Conservation (phyloP, 1,284 basidiomycete genomes). For the Cryptococcus hybrid region DNA sequence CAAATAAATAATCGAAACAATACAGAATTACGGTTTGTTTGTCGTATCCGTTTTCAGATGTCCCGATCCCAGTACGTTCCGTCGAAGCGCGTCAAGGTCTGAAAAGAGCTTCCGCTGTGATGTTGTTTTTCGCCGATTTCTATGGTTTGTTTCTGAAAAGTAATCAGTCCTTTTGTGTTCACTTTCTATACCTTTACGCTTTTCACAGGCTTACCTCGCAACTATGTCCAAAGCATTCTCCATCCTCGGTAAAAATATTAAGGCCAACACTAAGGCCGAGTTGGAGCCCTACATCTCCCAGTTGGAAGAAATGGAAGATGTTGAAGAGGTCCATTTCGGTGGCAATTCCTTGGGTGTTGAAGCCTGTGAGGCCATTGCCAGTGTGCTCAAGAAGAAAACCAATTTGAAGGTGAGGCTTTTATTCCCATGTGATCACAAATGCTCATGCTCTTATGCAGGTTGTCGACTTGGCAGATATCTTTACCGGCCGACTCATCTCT, state of each 20-base stretch:
- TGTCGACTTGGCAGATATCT: constrained; percentile 96
- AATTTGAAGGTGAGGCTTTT: constrained; percentile 63
- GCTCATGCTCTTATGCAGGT: constrained; percentile 58
- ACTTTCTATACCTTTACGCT: neutral
- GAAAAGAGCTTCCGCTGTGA: too few relatives aligned
- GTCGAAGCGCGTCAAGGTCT: too few relatives aligned
- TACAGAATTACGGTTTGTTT: too few relatives aligned
- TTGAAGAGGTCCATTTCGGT: constrained; percentile 89
- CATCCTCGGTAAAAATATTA: constrained; percentile 72
- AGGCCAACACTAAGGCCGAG: constrained; percentile 76
- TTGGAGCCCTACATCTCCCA: constrained; percentile 73
- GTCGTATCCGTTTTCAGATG: too few relatives aligned
- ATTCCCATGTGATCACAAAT: too few relatives aligned
- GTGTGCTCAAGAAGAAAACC: constrained; percentile 69
- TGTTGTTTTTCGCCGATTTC: neutral
- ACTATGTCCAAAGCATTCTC: constrained; percentile 54
- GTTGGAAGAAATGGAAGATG: constrained; percentile 59
- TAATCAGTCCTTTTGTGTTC: neutral
- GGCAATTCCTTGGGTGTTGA: constrained; percentile 96
- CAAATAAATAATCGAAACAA: too few relatives aligned
- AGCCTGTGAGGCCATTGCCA: constrained; percentile 81
- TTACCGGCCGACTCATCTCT: constrained; percentile 91
- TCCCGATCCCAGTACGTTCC: too few relatives aligned
- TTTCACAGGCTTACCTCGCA: neutral
- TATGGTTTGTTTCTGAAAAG: neutral